Base-by-base conservation (phyloP, 140 eudicot genomes). In the Artemisia princeps region DNA sequence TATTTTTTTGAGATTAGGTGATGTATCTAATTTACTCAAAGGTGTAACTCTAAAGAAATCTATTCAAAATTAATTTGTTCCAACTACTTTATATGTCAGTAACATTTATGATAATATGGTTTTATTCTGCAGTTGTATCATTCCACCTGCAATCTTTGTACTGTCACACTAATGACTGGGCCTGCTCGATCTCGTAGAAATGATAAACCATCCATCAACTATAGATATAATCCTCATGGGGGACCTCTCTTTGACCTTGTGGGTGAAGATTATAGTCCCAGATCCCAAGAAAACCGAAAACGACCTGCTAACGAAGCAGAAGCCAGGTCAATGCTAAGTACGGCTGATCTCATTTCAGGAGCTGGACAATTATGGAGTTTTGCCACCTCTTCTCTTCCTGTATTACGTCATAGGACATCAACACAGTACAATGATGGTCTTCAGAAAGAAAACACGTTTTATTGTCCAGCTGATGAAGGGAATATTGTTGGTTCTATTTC, bases 301-400 rank as follows among this genome's bases (percentile, higher is more conserved):
- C 71, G 64, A 72, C 65, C 77, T 19, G 23, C 67, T 60, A 74
- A 66, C 11, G 75, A 73, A 67, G 37, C 74, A 22, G 78, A 82
- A 62, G 33, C 74, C 37, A 78, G 55, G 52, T 64, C 87, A 60
- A 65, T 78, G 20, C 22, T 82, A 70, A 88, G 87, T 78, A 87
- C 98, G 5, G 44, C 80, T 28, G 84, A 92, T 62, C 81, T 92
- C 60, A 70, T 92, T 28, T 80, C 96, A 61, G 85, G 87, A 62
- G 87, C 70, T 44, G 60, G 94, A 48, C 81, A 78, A 26, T 62
- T 84, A 62, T 92, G 98, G 98, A 71, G 71, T 58, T 48, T 69
- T 80, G 94, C 96, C 62, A 67, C 76, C 54, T 58, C 80, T n/a
- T 74, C 96, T 46, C 80, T 90, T 67, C 75, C 96, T 33, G 65